phyloP scores from a whole-genome alignment of 1,139 yeast species.

The Pneumocystis sp. region DNA sequence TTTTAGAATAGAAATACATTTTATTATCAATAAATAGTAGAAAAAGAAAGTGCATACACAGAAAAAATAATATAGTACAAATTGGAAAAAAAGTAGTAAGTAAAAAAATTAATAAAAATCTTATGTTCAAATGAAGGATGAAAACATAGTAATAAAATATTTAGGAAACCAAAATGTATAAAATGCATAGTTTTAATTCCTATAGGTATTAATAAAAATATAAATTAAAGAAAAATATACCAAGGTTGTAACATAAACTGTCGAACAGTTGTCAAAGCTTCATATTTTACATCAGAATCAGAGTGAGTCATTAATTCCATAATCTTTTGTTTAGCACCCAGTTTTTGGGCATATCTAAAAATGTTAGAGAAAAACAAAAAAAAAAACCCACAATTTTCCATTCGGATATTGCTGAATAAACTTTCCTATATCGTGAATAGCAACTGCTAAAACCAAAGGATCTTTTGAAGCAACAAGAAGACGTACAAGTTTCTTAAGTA shows the following conservation, averaged over 20 bases:
- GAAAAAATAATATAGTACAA: background rate
- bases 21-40: background rate
- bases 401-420: constrained; percentile 55
- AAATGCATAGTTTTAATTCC: background rate
- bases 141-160: background rate
- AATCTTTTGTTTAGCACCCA: constrained; percentile 54
- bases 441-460: constrained; percentile 32
- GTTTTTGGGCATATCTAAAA: constrained; percentile 31
- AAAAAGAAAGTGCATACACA: background rate
- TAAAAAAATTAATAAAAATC: background rate
- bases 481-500: constrained; percentile 41
- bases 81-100: background rate
- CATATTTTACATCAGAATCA: constrained; percentile 80
- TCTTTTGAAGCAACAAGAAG: constrained; percentile 23
- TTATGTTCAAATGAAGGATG: background rate
- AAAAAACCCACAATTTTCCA: constrained; percentile 17
- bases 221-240: background rate
- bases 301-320: constrained; percentile 75
- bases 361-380: constrained; percentile 20
- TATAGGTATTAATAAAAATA: background rate
- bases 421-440: constrained; percentile 62
- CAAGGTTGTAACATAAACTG: constrained; percentile 65
- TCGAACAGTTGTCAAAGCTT: constrained; percentile 90
- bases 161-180: background rate
- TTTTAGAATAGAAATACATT: too few relatives aligned